Base-by-base conservation (phyloP, 2,329 filamentous ascomycete species). In the Chaetomium sp. region DNA sequence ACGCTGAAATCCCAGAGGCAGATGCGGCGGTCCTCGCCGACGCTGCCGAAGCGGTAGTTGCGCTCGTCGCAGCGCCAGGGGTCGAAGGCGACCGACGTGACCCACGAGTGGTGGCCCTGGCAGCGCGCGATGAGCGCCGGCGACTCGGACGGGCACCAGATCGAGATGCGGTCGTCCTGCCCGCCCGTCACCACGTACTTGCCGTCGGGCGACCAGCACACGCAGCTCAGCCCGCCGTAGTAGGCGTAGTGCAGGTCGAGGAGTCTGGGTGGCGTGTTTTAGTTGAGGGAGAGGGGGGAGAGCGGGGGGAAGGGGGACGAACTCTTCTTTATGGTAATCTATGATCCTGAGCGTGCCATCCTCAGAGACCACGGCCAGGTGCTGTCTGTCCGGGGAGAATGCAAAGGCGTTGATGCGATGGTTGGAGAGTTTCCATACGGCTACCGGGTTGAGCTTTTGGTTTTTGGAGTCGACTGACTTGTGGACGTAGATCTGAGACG, bases 1-100 rank as follows among this genome's bases (percentile, higher is more conserved):
- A 97, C 92, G 70, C 90, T 97, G 75, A 99, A 99, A 79, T 99
- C 95, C 95, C 95, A 99, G 13, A 99, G 81, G 65, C 97, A 86
- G 21, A 99, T 81, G 64, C 93, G 85, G 72, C 93, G 92, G 75
- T 99, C 95, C 75, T 98, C 94, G 16, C 94, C 95, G 0, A 99
- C 94, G 72, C 92, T 97, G 33, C 95, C 95, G 72, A 99, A 97
- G 1, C 95, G 87, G 78, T 99, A 99, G 72, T 92, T 98, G 71
- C 90, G 87, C 74, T 96, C 92, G 74, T 99, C 95, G 74, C 95
- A 99, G 68, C 93, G 86, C 95, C 95, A 99, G 0, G 93, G 93
- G 75, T 99, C 95, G 75, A 98, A 99, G 3, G 92, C 92, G 47
- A 99, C 92, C 19, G 89, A 88, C 3, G 92, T 93, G 0, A 99